Base-by-base conservation (phyloP, 106 monocot genomes). In the Apostasia ramifera region DNA sequence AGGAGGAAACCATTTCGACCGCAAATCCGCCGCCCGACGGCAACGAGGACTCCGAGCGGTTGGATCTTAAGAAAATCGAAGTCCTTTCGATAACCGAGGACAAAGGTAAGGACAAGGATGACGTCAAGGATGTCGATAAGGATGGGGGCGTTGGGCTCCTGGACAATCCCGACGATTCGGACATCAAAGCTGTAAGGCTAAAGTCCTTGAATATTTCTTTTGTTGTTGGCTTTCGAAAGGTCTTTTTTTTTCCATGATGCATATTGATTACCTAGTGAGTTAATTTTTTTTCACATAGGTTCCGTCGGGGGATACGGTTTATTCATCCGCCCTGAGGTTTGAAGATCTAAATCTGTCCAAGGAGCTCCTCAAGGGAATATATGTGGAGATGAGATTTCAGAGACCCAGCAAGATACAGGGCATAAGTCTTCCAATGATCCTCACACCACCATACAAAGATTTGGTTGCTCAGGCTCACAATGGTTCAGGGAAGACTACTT, bases 391-490 rank as follows among this genome's bases (percentile, higher is more conserved):
- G 95, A 77, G 82, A 47, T 95, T 95, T 60, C 86, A 78, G 70
- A 77, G 76, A 42, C 91, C 95, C 1, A 95, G 95, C 76, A 95
- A 95, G 78, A 95, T 95, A 59, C 95, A 95, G 74, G 95, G 88
- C 2, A 73, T 95, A 40, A 86, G 80, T 40, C 92, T 95, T 9
- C 95, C 95, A 11, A 92, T 95, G 95, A 95, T 95, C 63, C 86
- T 95, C 8, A 82, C 82, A 15, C 95, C 95, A 40, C 95, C 95
- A 1, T 71, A 89, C 70, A 92, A 86, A 50, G 86, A 95, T 80
- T 69, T 95, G 56, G 84, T 95, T 3, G 95, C 95, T 51, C 95
- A 95, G 66, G 95, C 95, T 14, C 95, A 95, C 72, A 95, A 95
- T 71, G 95, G 95, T 13, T 92, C 92, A 7, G 95, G 95, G 44